Percentiles rank a stretch among this genome's conserved stretches.
Evolutionary conservation across 1,139 yeast species (phyloP).

Genomic region (Blastobotrys aristatus): DNA sequence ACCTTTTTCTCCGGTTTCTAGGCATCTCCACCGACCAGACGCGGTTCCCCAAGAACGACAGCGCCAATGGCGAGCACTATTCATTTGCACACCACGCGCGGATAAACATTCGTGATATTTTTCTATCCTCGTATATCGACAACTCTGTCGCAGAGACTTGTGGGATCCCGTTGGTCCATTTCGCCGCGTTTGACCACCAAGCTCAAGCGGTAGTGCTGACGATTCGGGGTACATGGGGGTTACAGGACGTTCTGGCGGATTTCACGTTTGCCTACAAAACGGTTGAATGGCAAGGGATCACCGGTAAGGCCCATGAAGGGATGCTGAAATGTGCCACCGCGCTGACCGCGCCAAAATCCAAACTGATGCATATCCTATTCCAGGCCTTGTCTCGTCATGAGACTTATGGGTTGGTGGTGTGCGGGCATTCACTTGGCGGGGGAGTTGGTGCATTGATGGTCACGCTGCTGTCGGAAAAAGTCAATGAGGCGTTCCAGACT

Average conservation of each 20-base stretch:
- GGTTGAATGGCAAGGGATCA: conserved; percentile 29
- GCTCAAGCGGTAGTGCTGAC: conserved; percentile 34
- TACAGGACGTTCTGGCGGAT: conserved; percentile 35
- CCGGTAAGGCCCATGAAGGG: conserved; percentile 34
- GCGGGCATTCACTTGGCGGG: conserved; percentile 38
- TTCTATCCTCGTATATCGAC: conserved; percentile 31
- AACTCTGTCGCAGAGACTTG: conserved; percentile 26
- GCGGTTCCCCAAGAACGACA: conserved; percentile 20
- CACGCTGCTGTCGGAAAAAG: conserved; percentile 28
- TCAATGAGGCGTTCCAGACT: conserved; percentile 22
- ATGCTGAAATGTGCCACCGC: conserved; percentile 34
- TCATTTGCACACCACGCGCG: conserved; percentile 34
- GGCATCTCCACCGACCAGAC: conserved; percentile 27
- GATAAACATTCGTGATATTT: conserved; percentile 30
- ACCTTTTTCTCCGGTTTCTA: conserved; percentile 33
- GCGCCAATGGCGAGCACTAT: conserved; percentile 30
- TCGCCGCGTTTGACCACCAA: conserved; percentile 33
- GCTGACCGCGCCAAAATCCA: conserved; percentile 23
- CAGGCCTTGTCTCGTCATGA: conserved; percentile 27
- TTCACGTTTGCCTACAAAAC: conserved; percentile 33
- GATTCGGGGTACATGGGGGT: conserved; percentile 35
- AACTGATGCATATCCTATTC: conserved; percentile 28
- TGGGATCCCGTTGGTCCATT: conserved; percentile 34
- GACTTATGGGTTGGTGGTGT: conserved; percentile 32
- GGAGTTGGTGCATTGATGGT: conserved; percentile 35